phyloP scores from a whole-genome alignment of 2,329 filamentous ascomycete species.

The Cryphonectria japonica region DNA sequence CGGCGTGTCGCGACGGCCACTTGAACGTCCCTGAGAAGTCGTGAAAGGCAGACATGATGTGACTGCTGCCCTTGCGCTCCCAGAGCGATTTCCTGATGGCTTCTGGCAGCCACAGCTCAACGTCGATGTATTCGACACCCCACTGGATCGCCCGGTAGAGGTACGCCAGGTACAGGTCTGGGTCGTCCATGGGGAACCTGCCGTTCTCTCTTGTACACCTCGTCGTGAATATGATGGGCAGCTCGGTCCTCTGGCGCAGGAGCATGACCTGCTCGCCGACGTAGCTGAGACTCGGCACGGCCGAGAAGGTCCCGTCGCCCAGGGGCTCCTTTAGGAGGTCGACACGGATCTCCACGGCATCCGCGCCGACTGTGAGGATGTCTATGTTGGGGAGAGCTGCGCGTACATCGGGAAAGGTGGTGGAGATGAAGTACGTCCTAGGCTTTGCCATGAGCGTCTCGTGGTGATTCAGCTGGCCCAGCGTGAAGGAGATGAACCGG shows the following conservation, averaged over 20 bases:
- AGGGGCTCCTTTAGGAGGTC: constrained; percentile 78
- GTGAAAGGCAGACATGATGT: constrained; percentile 90
- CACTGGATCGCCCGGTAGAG: constrained; percentile 84
- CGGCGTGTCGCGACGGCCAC: constrained; percentile 76
- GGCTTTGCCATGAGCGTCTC: constrained; percentile 76
- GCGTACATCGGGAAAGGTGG: constrained; percentile 84
- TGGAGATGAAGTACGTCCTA: constrained; percentile 83
- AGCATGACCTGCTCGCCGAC: constrained; percentile 87
- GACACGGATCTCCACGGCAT: constrained; percentile 83
- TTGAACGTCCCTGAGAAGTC: constrained; percentile 85
- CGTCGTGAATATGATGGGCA: constrained; percentile 90
- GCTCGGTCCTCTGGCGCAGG: constrained; percentile 78
- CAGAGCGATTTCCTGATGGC: constrained; percentile 70
- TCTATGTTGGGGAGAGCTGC: constrained; percentile 83
- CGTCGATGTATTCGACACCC: constrained; percentile 89
- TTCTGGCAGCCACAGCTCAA: constrained; percentile 85
- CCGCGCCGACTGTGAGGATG: constrained; percentile 83
- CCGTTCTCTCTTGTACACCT: constrained; percentile 82
- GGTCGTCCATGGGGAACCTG: constrained; percentile 81
- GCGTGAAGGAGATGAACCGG: constrained; percentile 76
- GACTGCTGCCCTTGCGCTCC: constrained; percentile 74
- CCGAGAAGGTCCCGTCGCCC: constrained; percentile 61
- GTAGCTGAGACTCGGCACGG: constrained; percentile 78
- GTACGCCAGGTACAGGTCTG: constrained; percentile 74
- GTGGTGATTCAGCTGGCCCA: constrained; percentile 80